Conservation (phyloP, 1,284 basidiomycete genomes). For the Ganoderma boninense region DNA sequence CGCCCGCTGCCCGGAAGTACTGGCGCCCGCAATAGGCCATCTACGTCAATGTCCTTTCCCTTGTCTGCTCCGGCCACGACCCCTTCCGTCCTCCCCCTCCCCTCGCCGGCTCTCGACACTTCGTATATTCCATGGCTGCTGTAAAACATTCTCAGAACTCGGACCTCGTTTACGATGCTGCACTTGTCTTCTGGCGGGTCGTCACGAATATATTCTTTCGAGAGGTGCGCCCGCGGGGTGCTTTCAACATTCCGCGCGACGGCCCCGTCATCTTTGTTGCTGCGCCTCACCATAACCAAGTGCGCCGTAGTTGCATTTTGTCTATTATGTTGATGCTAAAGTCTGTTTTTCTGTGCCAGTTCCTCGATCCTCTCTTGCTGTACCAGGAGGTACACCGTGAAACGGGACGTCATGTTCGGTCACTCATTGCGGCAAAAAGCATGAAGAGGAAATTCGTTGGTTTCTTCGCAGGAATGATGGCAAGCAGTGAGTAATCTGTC, state of each 20-base stretch:
- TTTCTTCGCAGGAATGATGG: conserved; percentile 86
- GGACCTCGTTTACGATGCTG: conserved; percentile 63
- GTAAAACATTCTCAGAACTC: conserved; percentile 23
- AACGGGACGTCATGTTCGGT: conserved; percentile 85
- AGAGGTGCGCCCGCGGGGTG: conserved; percentile 93
- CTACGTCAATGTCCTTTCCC: conserved; percentile 9
- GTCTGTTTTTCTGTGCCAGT: conserved; percentile 57
- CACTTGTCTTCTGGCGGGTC: conserved; percentile 81
- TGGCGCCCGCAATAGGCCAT: not conserved
- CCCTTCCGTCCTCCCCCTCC: conserved; percentile 10
- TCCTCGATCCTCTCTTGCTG: conserved; percentile 93
- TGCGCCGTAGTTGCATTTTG: conserved; percentile 41
- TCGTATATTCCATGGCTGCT: conserved; percentile 14
- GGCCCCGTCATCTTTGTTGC: conserved; percentile 97
- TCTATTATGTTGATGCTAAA: conserved; percentile 21
- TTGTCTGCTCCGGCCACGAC: conserved; percentile 24
- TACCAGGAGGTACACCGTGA: conserved; percentile 90
- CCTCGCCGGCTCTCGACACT: conserved; percentile 23
- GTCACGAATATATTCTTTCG: conserved; percentile 98
- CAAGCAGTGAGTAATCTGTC: conserved; percentile 77
- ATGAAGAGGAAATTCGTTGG: conserved; percentile 87
- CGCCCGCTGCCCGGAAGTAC: not conserved
- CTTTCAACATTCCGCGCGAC: conserved; percentile 92
- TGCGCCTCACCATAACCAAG: conserved; percentile 97
- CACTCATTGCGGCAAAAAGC: conserved; percentile 94